Base-by-base conservation (phyloP, 805 yeast species). In the Candida loeiensis region DNA sequence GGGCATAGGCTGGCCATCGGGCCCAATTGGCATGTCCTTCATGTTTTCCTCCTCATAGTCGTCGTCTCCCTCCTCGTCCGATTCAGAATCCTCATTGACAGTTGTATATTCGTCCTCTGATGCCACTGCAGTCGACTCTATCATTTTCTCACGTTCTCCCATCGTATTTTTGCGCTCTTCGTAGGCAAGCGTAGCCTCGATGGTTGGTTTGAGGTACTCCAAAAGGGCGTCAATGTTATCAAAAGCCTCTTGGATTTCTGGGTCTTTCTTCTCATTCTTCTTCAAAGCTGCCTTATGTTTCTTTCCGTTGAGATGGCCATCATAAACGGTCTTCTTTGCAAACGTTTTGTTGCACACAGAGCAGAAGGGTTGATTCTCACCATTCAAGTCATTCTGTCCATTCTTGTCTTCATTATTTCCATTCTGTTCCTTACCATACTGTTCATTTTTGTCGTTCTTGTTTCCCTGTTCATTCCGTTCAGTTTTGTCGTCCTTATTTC, bases 1-100 rank as follows among this genome's bases (percentile, higher is more conserved):
- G 1, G 99, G 99, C 20, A 93, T 87, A 1, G 97, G 97, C 29
- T 73, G 75, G 0, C 97, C 97, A 60, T 90, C 97, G 14, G 85
- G 75, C 0, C 95, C 98, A 0, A 86, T 38, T 0, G 96, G 95
- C 40, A 86, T 59, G 41, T 82, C 77, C 41, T 76, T 64, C 14
- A 81, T 79, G 44, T 73, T 72, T 22, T 50, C 50, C 4, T 45
- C 45, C 37, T 53, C 58, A 21, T 56, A 54, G 14, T 53, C 47
- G 6, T 53, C 64, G 24, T 56, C 58, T 4, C 60, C 66, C 9
- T 60, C 70, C 8, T 55, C 64, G 2, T 58, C 58, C 15, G 54
- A 49, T 13, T 30, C 33, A 1, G 44, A 40, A 24, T 30, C 43
- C 14, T 50, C 62, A 31, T 58, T 55, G 6, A 58, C 67, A 1